Conservation (phyloP, 129 eudicot genomes). For the Chrysanthemum makinoi region DNA sequence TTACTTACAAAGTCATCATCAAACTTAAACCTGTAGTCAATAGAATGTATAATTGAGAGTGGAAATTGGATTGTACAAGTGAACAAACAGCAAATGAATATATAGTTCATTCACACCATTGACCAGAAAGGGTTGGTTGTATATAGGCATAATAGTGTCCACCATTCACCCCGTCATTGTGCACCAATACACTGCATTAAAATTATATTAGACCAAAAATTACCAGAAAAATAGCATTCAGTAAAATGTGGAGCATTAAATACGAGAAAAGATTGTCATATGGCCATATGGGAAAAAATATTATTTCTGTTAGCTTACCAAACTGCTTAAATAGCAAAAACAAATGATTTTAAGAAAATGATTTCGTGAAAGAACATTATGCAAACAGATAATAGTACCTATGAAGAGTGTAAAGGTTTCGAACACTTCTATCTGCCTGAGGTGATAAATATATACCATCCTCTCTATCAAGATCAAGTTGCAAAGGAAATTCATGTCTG, state of each 20-base stretch:
- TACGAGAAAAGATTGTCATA: background rate
- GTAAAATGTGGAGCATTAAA: background rate
- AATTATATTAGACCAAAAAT: background rate
- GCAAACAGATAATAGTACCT: conserved; percentile 44
- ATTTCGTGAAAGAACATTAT: background rate
- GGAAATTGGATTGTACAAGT: too few relatives aligned
- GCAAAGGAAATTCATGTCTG: conserved; percentile 81
- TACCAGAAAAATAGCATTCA: background rate
- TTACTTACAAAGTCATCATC: conserved; percentile 83
- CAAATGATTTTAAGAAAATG: too few relatives aligned
- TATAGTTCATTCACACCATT: conserved; percentile 48
- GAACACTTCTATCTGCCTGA: conserved; percentile 75
- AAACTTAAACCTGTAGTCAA: conserved; percentile 58
- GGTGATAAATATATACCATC: conserved; percentile 77
- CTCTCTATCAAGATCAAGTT: conserved; percentile 88
- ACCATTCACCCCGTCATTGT: conserved; percentile 93
- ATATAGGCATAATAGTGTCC: conserved; percentile 95
- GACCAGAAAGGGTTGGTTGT: conserved; percentile 79
- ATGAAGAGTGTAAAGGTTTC: conserved; percentile 80
- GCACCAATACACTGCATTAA: conserved; percentile 89
- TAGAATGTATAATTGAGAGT: background rate
- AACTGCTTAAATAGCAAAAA: too few relatives aligned
- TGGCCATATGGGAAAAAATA: background rate
- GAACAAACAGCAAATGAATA: too few relatives aligned
- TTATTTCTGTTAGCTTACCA: too few relatives aligned